Base-by-base conservation (phyloP, 2,329 filamentous ascomycete species). In the Fusarium subtropicale region DNA sequence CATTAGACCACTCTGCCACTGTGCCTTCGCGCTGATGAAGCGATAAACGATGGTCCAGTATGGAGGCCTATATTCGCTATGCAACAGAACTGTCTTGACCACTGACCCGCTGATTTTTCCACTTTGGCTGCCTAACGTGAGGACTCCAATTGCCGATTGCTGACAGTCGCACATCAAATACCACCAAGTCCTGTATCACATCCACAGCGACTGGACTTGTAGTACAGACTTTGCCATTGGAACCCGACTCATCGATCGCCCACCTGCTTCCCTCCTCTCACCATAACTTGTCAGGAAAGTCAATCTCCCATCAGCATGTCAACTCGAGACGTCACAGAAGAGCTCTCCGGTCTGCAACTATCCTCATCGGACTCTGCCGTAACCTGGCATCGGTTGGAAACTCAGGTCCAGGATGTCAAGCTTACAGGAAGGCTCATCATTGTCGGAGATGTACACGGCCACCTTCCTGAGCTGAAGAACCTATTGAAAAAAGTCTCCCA, bases 361-460 rank as follows among this genome's bases (percentile, higher is more conserved):
- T 18, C 11, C 11, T n/a, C 30, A 2, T 30, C 47, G 7, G 31
- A 46, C 3, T n/a, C 54, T 18, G 26, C 18, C 2, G 5, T 28
- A 18, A 18, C 53, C 3, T 45, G 62, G 50, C 7, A 68, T 16
- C 46, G 34, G 5, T 30, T 69, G 7, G 34, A 36, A 12, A 38
- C n/a, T 13, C 38, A 51, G 8, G 34, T 69, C 7, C 38, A 45
- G 10, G 36, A 60, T 24, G 30, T 60, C 3, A 22, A 64, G 13
- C 15, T 26, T 7, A 55, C 12, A 47, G 53, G 51, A 20, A 68
- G 66, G 34, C 33, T 74, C 1, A 41, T 97, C n/a, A 85, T 97
- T 58, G 84, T 97, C 30, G 94, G 94, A 47, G 94, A 97, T 80
- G 92, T 97, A 2, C 94, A 97, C 79, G 94, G 94, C 15, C 94